Base-by-base conservation (phyloP, 306 rosid genomes). In the Cicer yamashitae region DNA sequence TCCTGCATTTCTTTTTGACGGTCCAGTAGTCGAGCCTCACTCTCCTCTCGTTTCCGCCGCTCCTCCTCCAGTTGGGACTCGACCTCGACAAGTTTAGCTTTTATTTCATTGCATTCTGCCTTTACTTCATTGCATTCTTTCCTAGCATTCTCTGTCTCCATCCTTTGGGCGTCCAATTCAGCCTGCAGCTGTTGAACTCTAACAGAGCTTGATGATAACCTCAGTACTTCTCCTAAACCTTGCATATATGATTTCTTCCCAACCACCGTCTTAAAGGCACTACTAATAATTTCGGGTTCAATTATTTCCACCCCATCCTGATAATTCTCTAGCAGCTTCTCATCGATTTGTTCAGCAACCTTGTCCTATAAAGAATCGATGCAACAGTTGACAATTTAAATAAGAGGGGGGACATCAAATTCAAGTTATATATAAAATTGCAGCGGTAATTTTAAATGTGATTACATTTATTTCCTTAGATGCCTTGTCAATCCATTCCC, bases 401-500 rank as follows among this genome's bases (percentile, higher is more conserved):
- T 40, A 18, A 58, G 46, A 14, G 7, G 37, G 30, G 8, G n/a
- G 77, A 22, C 63, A 54, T 44, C 67, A 75, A 71, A 48, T 64
- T 57, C 30, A 65, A 79, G 46, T 15, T 22, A 72, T 15, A 41
- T 56, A 66, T 37, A 60, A 40, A 56, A 45, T 8, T 53, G 62
- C 40, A 65, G 46, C 22, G 30, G 50, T 61, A 8, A 57, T 25
- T 15, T 15, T 64, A 65, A 53, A 63, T 38, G 20, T 38, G 45
- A 50, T 40, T 84, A 84, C 84, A 72, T 84, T 70, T 70, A 84
- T 17, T 72, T 80, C 82, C 71, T 76, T 84, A 11, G 87, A 80
- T 71, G 79, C 65, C 68, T 80, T 70, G 7, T 79, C 79, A 50
- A 84, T 74, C 84, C 87, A 84, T 73, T 80, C 87, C 12, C 87